Base-by-base conservation (phyloP, 495 filamentous ascomycete species). In the Penicillium ucsense region DNA sequence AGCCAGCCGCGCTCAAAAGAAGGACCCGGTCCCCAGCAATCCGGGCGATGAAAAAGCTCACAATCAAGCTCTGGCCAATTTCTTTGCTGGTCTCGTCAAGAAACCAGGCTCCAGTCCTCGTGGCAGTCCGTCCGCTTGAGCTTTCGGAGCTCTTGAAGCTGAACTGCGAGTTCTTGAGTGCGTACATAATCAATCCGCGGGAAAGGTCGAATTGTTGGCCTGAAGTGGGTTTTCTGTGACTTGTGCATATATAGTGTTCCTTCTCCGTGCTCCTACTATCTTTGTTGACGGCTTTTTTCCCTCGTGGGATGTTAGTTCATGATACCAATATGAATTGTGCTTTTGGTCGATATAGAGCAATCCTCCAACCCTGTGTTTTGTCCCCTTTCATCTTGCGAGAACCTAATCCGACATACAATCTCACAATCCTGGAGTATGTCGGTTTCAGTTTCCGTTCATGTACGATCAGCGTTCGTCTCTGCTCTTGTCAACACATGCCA, bases 21-120 rank as follows among this genome's bases (percentile, higher is more conserved):
- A 67, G 41, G 67, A 73, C 38, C 51, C 49, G 4, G 29, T 57
- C 20, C 55, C 56, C 3, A 47, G 67, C 35, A 59, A 51, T 4
- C 56, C 72, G 6, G 62, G 65, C 5, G 80, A 81, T 49, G 72
- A 74, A 35, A 84, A 83, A 59, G 68, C 73, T 8, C 76, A 85
- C 53, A 84, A 83, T 50, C 82, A 88, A 58, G 76, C 76, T 6
- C 55, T 87, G 48, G 79, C 78, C 8, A 78, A 73, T 43, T 88
- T 86, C 68, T 88, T 88, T 53, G 75, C 72, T 6, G 75, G 74
- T 1, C 63, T 86, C 29, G 78, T 85, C 54, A 85, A 82, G 56
- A 83, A 78, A 48, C 68, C 67, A 32, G 57, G 62, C 27, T 53
- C 59, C 33, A 72, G 67, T 50, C 67, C 71, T 33, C 71, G 71